Evolutionary conservation across 208 protist genomes (phyloP).

Genomic region (Leishmania tarentolae): DNA sequence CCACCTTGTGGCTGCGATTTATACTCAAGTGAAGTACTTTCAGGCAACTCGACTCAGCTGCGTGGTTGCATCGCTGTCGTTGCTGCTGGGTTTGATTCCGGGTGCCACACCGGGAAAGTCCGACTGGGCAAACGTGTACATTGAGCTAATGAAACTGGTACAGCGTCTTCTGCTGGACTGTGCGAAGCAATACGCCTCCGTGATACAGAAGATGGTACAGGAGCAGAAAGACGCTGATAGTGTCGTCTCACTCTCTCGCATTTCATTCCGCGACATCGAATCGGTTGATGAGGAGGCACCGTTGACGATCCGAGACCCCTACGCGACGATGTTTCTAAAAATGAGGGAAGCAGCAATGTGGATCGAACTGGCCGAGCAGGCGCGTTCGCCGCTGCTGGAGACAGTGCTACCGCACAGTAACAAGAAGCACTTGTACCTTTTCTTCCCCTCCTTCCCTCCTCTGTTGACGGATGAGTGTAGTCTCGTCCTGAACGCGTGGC

Average conservation of each 20-base stretch:
- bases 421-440: slow-evolving; percentile 18
- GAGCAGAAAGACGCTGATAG: slow-evolving; percentile 17
- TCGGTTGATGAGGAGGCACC: slow-evolving; percentile 11
- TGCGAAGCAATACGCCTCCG: slow-evolving; percentile 34
- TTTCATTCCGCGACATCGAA: slow-evolving; percentile 19
- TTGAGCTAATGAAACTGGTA: slow-evolving; percentile 33
- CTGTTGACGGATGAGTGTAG: slow-evolving; percentile 16
- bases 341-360: slow-evolving; percentile 21
- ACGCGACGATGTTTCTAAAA: slow-evolving; percentile 30
- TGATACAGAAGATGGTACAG: slow-evolving; percentile 16
- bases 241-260: slow-evolving; percentile 27
- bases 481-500: slow-evolving; percentile 24
- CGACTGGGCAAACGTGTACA: slow-evolving; percentile 5
- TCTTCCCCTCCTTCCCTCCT: slow-evolving; percentile 24
- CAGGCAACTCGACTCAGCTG: slow-evolving; percentile 33
- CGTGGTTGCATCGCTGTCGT: slow-evolving; percentile 15
- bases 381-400: background rate
- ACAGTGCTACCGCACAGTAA: slow-evolving; percentile 5
- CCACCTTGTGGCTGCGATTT: slow-evolving; percentile 19
- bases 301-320: slow-evolving; percentile 31
- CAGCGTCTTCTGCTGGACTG: slow-evolving; percentile 20
- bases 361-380: slow-evolving; percentile 15
- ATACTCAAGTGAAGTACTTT: slow-evolving; percentile 30
- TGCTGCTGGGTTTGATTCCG: slow-evolving; percentile 23
- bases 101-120: background rate